These are phyloP conservation scores for Chytridiales sp. DNA, from an alignment of 371 early-diverging fungal genomes.

Conservation along the genomic window DNA sequence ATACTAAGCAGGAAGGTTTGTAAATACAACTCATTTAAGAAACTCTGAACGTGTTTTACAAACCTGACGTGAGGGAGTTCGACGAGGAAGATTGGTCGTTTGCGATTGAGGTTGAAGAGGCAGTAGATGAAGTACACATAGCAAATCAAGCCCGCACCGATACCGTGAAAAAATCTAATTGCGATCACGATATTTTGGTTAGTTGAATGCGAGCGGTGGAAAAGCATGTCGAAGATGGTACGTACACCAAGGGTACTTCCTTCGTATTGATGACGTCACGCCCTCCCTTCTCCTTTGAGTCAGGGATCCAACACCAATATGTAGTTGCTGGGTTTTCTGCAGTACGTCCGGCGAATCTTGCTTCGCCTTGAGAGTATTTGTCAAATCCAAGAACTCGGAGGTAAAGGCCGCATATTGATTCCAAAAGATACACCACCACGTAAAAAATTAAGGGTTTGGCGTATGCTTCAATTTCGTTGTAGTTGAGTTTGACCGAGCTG, in stretches of 20 bases:
- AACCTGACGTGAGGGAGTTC: constrained; percentile 68
- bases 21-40: no score
- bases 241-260: constrained; percentile 20
- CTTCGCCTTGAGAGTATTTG: constrained; percentile 1
- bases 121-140: constrained; percentile 54
- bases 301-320: constrained; percentile 45
- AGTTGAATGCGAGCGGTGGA: background rate
- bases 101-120: constrained; percentile 22
- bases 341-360: background rate
- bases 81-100: constrained; percentile 63
- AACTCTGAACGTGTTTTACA: no score
- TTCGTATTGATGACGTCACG: background rate
- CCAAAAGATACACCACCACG: constrained; percentile 27
- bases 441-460: constrained; percentile 68
- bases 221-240: background rate
- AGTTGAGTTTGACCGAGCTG: constrained; percentile 55
- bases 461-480: constrained; percentile 66
- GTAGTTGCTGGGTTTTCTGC: constrained; percentile 27
- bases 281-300: background rate
- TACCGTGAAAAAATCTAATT: constrained; percentile 71
- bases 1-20: constrained; percentile 39
- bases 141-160: constrained; percentile 58
- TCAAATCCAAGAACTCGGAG: constrained; percentile 12
- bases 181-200: constrained; percentile 50
- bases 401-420: constrained; percentile 1